Conservation (phyloP, 495 filamentous ascomycete species). For the Penicillium desertorum region DNA sequence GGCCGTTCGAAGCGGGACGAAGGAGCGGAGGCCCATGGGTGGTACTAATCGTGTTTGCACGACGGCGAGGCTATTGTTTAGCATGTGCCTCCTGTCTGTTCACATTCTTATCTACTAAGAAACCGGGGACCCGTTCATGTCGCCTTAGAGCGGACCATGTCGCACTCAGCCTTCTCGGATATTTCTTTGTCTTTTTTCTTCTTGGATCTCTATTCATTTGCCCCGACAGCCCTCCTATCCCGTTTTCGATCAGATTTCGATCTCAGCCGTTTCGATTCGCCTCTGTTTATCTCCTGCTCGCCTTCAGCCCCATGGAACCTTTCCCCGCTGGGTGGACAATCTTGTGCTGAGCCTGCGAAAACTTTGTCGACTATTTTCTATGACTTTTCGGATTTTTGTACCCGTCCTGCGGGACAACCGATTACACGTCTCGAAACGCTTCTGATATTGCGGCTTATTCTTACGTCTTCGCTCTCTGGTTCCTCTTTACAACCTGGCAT, state of each 20-base stretch:
- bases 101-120: slow-evolving; percentile 28
- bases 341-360: slow-evolving; percentile 16
- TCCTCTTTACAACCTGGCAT: slow-evolving; percentile 13
- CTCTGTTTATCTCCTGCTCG: slow-evolving; percentile 23
- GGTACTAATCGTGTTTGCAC: slow-evolving; percentile 56
- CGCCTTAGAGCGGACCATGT: slow-evolving; percentile 35
- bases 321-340: slow-evolving; percentile 8
- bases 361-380: slow-evolving; percentile 17
- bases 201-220: slow-evolving; percentile 42
- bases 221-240: slow-evolving; percentile 39
- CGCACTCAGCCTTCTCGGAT: slow-evolving; percentile 43
- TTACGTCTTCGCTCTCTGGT: slow-evolving; percentile 34
- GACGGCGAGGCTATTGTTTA: slow-evolving; percentile 28
- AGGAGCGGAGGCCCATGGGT: slow-evolving; percentile 53
- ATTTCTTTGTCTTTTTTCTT: slow-evolving; percentile 34
- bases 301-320: slow-evolving; percentile 4
- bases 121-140: slow-evolving; percentile 35
- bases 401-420: slow-evolving; percentile 25
- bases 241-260: slow-evolving; percentile 42
- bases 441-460: slow-evolving; percentile 42
- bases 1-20: slow-evolving; percentile 78
- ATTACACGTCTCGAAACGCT: slow-evolving; percentile 34
- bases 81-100: slow-evolving; percentile 26
- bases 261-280: slow-evolving; percentile 39
- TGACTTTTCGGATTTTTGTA: slow-evolving; percentile 22